Percentiles rank a stretch among this genome's conserved stretches.
Conservation (phyloP, 805 yeast genomes). For the Spathaspora gorwiae region DNA sequence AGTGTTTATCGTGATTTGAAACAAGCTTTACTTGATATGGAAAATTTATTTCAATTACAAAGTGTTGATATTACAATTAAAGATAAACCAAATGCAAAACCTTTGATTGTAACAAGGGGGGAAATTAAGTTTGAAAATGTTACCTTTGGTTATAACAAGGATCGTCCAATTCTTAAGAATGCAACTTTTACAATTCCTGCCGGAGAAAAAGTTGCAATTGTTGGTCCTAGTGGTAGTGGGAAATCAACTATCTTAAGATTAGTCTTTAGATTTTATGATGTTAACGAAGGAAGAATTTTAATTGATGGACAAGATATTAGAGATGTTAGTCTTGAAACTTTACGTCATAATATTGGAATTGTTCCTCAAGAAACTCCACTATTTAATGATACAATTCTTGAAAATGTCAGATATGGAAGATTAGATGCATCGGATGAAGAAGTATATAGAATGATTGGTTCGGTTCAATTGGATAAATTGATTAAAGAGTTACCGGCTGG, state of each 20-base stretch:
- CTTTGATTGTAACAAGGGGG: slow-evolving; percentile 46
- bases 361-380: slow-evolving; percentile 98
- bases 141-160: slow-evolving; percentile 86
- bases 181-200: slow-evolving; percentile 85
- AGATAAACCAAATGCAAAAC: slow-evolving; percentile 60
- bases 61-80: slow-evolving; percentile 63
- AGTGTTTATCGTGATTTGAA: slow-evolving; percentile 93
- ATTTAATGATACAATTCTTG: slow-evolving; percentile 84
- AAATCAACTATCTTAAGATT: slow-evolving; percentile 83
- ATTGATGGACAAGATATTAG: slow-evolving; percentile 88
- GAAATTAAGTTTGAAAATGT: slow-evolving; percentile 88
- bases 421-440: slow-evolving; percentile 70
- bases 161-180: slow-evolving; percentile 76
- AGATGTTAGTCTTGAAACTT: slow-evolving; percentile 66
- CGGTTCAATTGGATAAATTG: slow-evolving; percentile 65
- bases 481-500: slow-evolving; percentile 79
- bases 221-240: slow-evolving; percentile 96
- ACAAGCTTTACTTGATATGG: slow-evolving; percentile 94
- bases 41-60: slow-evolving; percentile 82
- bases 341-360: slow-evolving; percentile 75
- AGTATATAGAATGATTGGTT: slow-evolving; percentile 55
- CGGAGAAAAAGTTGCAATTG: slow-evolving; percentile 88
- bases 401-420: slow-evolving; percentile 84
- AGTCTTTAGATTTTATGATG: slow-evolving; percentile 87
- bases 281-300: slow-evolving; percentile 66